Percentiles rank a stretch among this genome's conserved stretches.
phyloP scores from a whole-genome alignment of 768 basidiomycete species.

The Russula sp. region DNA sequence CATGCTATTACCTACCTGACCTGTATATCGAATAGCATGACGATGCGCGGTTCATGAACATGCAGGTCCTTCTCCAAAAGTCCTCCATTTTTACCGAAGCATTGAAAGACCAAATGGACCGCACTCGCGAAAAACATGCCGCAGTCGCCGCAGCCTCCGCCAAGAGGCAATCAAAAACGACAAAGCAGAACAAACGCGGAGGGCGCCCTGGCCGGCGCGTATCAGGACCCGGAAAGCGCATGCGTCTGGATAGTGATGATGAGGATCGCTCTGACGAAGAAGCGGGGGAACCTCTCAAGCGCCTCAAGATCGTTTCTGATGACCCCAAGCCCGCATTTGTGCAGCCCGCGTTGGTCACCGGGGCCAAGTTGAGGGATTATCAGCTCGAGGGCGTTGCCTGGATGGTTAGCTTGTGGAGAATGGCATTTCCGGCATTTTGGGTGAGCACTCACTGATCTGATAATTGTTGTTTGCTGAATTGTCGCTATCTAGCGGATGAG shows the following conservation, averaged over 20 bases:
- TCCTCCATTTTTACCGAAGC: conserved; percentile 72
- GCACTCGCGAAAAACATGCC: conserved; percentile 23
- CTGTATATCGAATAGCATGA: conserved; percentile 42
- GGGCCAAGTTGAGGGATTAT: conserved; percentile 82
- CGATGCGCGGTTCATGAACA: conserved; percentile 48
- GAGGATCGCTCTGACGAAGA: conserved; percentile 26
- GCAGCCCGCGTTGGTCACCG: conserved; percentile 80
- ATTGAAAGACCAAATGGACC: conserved; percentile 71
- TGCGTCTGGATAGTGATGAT: conserved; percentile 26
- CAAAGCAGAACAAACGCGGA: not conserved
- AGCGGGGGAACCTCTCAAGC: conserved; percentile 29
- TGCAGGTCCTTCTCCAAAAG: conserved; percentile 69
- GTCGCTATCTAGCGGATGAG: conserved; percentile 64
- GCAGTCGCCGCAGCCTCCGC: conserved; percentile 21
- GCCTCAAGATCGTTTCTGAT: conserved; percentile 27
- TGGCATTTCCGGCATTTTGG: conserved; percentile 76
- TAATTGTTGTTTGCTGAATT: conserved; percentile 19
- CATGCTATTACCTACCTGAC: not conserved
- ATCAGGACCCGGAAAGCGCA: conserved; percentile 23
- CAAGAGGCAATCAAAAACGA: conserved; percentile 29
- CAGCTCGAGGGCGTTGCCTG: conserved; percentile 94
- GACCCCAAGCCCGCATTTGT: conserved; percentile 39
- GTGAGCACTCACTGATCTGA: conserved; percentile 38
- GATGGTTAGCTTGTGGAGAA: conserved; percentile 90
- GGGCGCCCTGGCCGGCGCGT: not conserved